Conservation (phyloP, 148 eudicot genomes). For the Rhododendron henanense region DNA sequence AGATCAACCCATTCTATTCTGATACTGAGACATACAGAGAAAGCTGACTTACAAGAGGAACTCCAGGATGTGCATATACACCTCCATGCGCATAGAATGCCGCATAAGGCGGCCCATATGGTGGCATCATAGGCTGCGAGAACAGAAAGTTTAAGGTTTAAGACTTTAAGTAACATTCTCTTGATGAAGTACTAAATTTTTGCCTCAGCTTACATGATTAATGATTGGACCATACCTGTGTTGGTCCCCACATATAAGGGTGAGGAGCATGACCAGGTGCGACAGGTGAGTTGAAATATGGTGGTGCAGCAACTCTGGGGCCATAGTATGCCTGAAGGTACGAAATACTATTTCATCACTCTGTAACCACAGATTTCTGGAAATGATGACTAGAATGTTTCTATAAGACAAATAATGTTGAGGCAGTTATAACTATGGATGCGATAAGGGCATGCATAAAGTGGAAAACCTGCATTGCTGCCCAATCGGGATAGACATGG, state of each 20-base stretch:
- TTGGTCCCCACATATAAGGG: conserved; percentile 82
- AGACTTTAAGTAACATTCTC: neutral
- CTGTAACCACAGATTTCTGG: neutral
- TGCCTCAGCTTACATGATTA: neutral
- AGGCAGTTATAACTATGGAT: neutral
- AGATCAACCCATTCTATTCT: neutral
- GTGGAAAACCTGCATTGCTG: conserved; percentile 80
- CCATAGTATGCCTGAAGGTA: conserved; percentile 80
- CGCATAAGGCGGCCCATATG: conserved; percentile 84
- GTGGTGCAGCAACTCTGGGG: conserved; percentile 79
- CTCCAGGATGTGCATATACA: conserved; percentile 81
- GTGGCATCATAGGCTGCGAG: conserved; percentile 80
- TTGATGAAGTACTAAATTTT: neutral
- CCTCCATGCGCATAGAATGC: conserved; percentile 86
- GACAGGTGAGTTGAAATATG: conserved; percentile 68
- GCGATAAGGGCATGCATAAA: neutral
- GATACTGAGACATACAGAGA: neutral
- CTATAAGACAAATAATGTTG: neutral
- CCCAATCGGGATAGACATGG: conserved; percentile 93
- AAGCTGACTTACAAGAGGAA: conserved; percentile 58
- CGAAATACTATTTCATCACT: neutral
- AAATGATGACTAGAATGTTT: neutral
- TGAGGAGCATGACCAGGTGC: conserved; percentile 75
- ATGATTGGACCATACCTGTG: conserved; percentile 48
- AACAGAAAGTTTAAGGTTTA: neutral